Percentiles rank a stretch among this genome's conserved stretches.
Evolutionary conservation across 2,329 filamentous ascomycete genomes (phyloP).

Genomic region (Myriosclerotinia curreyana): DNA sequence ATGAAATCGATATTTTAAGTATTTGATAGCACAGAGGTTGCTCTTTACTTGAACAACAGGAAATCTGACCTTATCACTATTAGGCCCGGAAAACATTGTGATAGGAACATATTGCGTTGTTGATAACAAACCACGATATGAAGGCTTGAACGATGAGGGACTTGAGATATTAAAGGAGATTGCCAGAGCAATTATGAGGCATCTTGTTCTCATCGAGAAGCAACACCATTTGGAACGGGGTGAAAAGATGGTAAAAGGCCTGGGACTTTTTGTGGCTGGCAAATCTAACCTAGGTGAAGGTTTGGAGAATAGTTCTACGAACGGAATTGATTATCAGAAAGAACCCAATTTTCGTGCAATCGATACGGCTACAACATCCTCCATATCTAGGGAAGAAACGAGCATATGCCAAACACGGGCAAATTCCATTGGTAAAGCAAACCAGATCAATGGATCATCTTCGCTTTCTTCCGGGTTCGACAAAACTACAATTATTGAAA

Average conservation of each 20-base stretch:
- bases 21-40: rapidly evolving
- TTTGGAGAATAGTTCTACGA: constrained; percentile 18
- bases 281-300: constrained; percentile 38
- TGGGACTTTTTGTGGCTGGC: constrained; percentile 52
- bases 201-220: constrained; percentile 55
- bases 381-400: background rate
- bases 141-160: constrained; percentile 47
- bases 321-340: background rate
- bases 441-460: background rate
- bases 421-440: background rate
- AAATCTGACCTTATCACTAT: background rate
- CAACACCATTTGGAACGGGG: constrained; percentile 50
- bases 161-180: constrained; percentile 55
- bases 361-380: background rate
- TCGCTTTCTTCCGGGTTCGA: background rate
- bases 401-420: background rate
- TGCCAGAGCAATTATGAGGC: constrained; percentile 54
- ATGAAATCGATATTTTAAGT: background rate
- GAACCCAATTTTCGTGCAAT: background rate
- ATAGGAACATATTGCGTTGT: constrained; percentile 61
- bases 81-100: constrained; percentile 36
- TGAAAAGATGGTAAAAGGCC: constrained; percentile 51
- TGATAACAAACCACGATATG: constrained; percentile 51
- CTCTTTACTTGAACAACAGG: no score
- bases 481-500: background rate